These are phyloP conservation scores for Solanum habrochaites DNA, from an alignment of 257 asterid species.

Conservation along the genomic window DNA sequence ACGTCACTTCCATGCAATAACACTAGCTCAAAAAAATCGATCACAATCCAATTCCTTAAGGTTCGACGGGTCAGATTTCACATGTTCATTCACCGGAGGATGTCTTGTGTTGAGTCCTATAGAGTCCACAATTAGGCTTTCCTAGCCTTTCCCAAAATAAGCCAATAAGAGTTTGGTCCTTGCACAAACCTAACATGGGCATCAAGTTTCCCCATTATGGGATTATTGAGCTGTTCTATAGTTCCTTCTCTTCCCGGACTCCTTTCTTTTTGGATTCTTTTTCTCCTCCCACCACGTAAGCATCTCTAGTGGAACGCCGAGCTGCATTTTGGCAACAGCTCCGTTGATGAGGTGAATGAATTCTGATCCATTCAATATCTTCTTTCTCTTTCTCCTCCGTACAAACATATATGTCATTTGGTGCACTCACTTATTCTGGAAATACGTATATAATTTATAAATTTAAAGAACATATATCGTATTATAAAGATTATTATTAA, in stretches of 20 bases:
- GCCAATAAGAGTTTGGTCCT: conserved; percentile 40
- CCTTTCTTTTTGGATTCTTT: conserved; percentile 53
- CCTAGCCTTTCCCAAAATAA: conserved; percentile 80
- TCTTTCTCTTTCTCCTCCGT: conserved; percentile 98
- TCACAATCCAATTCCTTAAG: conserved; percentile 60
- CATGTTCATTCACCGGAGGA: conserved; percentile 44
- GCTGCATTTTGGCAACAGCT: conserved; percentile 29
- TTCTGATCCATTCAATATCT: conserved; percentile 71
- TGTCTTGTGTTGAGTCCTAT: conserved; percentile 56
- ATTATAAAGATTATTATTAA: too few species aligned
- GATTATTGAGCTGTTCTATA: conserved; percentile 51
- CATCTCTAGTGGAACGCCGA: conserved; percentile 46
- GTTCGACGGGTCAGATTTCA: conserved; percentile 35
- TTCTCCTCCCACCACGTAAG: conserved; percentile 95
- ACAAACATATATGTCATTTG: conserved; percentile 65
- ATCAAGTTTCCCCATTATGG: conserved; percentile 38
- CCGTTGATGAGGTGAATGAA: conserved; percentile 39
- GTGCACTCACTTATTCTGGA: conserved; percentile 30
- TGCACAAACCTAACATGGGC: conserved; percentile 57
- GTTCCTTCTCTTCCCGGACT: too few species aligned
- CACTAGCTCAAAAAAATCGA: conserved; percentile 49
- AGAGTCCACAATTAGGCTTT: conserved; percentile 96
- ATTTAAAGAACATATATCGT: not conserved
- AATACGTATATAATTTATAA: not conserved
- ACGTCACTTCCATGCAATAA: too few species aligned